Base-by-base conservation (phyloP, 129 eudicot species). In the Kitagawia praeruptora region DNA sequence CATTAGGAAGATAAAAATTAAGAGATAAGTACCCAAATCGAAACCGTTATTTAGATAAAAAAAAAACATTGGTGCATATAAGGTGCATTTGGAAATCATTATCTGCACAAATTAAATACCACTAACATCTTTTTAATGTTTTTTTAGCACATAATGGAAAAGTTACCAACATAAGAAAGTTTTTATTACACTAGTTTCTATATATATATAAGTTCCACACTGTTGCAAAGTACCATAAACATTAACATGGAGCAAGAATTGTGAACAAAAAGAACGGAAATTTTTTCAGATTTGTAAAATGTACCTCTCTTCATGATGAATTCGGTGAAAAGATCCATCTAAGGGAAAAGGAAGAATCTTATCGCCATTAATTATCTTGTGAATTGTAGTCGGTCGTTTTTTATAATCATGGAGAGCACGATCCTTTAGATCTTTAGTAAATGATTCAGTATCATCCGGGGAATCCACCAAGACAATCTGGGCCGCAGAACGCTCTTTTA, bases 381-480 rank as follows among this genome's bases (percentile, higher is more conserved):
- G 80, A 27, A 66, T 28, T 5, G 75, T 31, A 27, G 53, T 75
- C 25, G 56, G 46, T n/a, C 23, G 8, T 15, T 79, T 76, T 19
- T 31, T 14, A 25, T 27, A 2, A 1, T 34, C 19, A 37, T 31
- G 27, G 25, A 51, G 45, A 34, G 27, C 79, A 56, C 14, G 54
- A 37, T 63, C 15, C 80, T 19, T 71, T 72, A 46, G 49, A 37
- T 74, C 82, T 49, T 82, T 15, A 8, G 25, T 79, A 42, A 61
- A 61, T 61, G 34, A n/a, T 25, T 74, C n/a, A 1, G 34, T 75
- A n/a, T 74, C 82, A 34, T 83, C 80, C 0, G 39, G 16, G 4
- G 72, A 79, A 34, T 64, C 83, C 77, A 48, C 73, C 14, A 66
- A 79, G 73, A 83, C 86, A 74, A 83, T 79, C 86, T 83, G 75